phyloP scores from a whole-genome alignment of 768 basidiomycete genomes.

The Trametes cinnabarina region DNA sequence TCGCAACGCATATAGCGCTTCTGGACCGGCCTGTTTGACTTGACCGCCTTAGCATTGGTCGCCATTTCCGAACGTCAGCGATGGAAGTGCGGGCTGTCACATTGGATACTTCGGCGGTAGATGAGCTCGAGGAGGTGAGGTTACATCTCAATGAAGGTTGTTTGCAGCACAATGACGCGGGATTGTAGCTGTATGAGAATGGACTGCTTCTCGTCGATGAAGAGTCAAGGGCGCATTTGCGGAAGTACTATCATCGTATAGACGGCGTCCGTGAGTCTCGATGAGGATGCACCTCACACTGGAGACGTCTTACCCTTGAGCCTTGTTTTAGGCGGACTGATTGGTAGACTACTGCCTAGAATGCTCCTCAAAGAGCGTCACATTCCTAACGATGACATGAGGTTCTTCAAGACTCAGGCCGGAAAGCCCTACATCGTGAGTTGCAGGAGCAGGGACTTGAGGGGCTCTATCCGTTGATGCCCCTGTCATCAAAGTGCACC shows the following conservation, averaged over 20 bases:
- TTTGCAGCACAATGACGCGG: background rate
- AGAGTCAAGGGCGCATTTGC: constrained; percentile 54
- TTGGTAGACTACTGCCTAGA: constrained; percentile 75
- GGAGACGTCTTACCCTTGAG: background rate
- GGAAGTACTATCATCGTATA: constrained; percentile 64
- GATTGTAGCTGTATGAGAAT: constrained; percentile 51
- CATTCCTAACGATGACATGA: constrained; percentile 43
- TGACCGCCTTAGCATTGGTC: background rate
- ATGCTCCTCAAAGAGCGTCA: constrained; percentile 60
- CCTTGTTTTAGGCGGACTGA: constrained; percentile 58
- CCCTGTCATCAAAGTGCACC: constrained; percentile 7
- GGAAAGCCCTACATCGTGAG: constrained; percentile 79
- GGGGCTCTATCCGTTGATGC: too few species aligned
- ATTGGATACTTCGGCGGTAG: constrained; percentile 35
- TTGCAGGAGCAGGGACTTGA: constrained; percentile 8
- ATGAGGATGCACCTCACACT: too few species aligned
- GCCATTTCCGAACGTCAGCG: background rate
- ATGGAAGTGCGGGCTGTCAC: constrained; percentile 46
- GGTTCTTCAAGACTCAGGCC: constrained; percentile 54
- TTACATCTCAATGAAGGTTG: background rate
- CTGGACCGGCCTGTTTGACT: background rate
- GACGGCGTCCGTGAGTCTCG: constrained; percentile 68
- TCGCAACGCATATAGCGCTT: too few species aligned
- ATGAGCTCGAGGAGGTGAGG: constrained; percentile 33
- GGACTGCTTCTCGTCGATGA: constrained; percentile 59